Evolutionary conservation across 2,329 filamentous ascomycete species (phyloP).

Genomic region (Alternaria consortialis): DNA sequence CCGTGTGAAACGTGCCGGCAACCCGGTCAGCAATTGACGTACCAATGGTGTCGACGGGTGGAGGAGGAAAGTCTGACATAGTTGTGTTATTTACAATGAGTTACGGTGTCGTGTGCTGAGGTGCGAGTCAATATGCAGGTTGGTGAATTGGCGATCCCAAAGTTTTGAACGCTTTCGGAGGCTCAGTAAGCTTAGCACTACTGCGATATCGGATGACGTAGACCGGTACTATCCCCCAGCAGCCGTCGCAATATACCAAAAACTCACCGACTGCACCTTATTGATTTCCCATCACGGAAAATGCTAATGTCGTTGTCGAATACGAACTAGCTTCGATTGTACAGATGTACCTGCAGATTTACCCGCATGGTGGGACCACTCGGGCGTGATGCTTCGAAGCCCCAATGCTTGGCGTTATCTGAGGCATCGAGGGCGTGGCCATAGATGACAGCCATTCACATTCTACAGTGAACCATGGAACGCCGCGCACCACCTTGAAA

Average conservation of each 20-base stretch:
- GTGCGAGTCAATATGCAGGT: slow-evolving; percentile 10
- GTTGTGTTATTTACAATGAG: slow-evolving; percentile 12
- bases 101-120: slow-evolving; percentile 13
- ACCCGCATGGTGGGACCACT: slow-evolving; percentile 17
- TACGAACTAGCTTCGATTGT: slow-evolving; percentile 11
- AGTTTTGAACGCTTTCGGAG: slow-evolving; percentile 26
- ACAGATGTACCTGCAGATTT: slow-evolving; percentile 18
- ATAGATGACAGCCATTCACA: slow-evolving; percentile 6
- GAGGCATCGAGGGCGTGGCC: slow-evolving; percentile 19
- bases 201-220: slow-evolving; percentile 46
- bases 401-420: slow-evolving; percentile 24
- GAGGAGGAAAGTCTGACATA: slow-evolving; percentile 67
- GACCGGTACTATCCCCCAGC: slow-evolving; percentile 37
- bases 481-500: neutral
- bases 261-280: slow-evolving; percentile 17
- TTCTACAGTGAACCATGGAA: slow-evolving; percentile 9
- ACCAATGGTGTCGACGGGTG: slow-evolving; percentile 79
- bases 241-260: slow-evolving; percentile 37
- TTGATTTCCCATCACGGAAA: slow-evolving; percentile 4
- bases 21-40: slow-evolving; percentile 30
- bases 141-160: slow-evolving; percentile 15
- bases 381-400: slow-evolving; percentile 14
- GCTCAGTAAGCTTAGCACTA: slow-evolving; percentile 27
- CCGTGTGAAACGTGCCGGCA: neutral
- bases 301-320: slow-evolving; percentile 8